Base-by-base conservation (phyloP, 192 early-diverging fungal species). In the Umbelopsis ramanniana region DNA sequence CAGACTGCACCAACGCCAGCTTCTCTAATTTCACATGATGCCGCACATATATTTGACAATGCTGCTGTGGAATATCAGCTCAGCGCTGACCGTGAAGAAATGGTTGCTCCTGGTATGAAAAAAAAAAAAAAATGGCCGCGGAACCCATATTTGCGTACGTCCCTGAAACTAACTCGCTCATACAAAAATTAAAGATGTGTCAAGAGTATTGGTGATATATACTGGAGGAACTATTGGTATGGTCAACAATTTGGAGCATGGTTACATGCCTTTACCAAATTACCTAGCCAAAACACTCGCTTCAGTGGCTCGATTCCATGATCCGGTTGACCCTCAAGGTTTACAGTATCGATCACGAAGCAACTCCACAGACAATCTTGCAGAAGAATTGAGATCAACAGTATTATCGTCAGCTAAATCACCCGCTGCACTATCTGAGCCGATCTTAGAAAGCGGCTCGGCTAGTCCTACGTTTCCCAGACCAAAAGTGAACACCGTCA, bases 141-240 rank as follows among this genome's bases (percentile, higher is more conserved):
- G 40, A 43, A 43, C 40, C 11, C 40, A 12, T 43, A 43, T 43
- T 43, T 43, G 40, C 40, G 0, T 43, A 43, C 52, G 52, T 48
- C 38, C 19, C 8, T 21, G 46, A 6, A 52, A 19, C 15, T 46
- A n/a, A 37, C 14, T 9, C 15, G 26, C 19, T 15, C 7, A 35
- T 14, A 19, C 23, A 37, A 46, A 29, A 14, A 17, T 15, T 66
- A 4, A 69, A 90, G 93, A 91, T 74, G 83, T 94, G 19, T 94
- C 93, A 12, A 80, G 90, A 40, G 94, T 97, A 2, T 81, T 98
- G 24, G 77, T 97, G 12, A 92, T 97, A 38, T 99, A 98, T 82
- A 98, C 96, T 4, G 97, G 97, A 71, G 97, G 96, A 17, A 96
- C 94, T 0, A 95, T 96, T 74, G 94, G 94, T 21, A 97, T 96